Conservation (phyloP, 768 basidiomycete species). For the Agaricus subrufescens region DNA sequence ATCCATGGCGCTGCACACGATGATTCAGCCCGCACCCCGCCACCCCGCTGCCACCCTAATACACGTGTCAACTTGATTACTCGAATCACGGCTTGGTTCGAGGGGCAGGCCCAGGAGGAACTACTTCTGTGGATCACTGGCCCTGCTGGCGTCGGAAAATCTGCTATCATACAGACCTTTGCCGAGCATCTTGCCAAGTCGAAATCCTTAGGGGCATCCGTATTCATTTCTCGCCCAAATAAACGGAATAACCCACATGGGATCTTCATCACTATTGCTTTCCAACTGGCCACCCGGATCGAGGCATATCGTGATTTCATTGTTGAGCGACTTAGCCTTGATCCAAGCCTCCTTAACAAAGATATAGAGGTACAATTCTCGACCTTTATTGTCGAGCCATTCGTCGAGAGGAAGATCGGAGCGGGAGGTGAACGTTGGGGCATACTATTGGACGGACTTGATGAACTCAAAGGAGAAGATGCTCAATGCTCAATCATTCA, state of each 20-base stretch:
- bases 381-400: background rate
- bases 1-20: background rate
- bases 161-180: slow-evolving; percentile 2
- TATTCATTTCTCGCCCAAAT: slow-evolving; percentile 4
- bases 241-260: background rate
- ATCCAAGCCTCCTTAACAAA: background rate
- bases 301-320: background rate
- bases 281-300: background rate
- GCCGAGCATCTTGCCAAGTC: background rate
- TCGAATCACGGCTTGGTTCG: background rate
- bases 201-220: background rate
- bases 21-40: background rate
- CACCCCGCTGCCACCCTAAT: background rate
- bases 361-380: background rate
- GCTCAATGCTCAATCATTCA: background rate
- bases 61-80: background rate
- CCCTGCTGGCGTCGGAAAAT: slow-evolving; percentile 8
- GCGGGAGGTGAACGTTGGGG: background rate
- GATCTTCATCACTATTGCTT: background rate
- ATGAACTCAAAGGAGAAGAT: background rate
- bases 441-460: background rate
- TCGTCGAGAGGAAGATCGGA: background rate
- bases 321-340: background rate
- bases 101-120: background rate
- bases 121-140: slow-evolving; percentile 4